These are phyloP conservation scores for Scenedesmus sp. DNA, from an alignment of 163 green algal genomes.

Conservation along the genomic window DNA sequence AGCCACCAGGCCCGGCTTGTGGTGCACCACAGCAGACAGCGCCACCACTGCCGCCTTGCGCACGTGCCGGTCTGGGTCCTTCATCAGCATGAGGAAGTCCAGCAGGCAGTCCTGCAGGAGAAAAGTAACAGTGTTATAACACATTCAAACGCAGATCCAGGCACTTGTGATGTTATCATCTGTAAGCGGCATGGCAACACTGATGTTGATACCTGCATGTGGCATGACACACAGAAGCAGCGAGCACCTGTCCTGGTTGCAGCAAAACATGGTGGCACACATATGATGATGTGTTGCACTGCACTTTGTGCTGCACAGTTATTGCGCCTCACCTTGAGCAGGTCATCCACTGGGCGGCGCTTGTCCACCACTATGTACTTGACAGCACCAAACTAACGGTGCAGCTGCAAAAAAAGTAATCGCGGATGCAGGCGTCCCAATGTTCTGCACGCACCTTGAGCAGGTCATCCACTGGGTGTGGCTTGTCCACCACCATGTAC, in stretches of 20 bases:
- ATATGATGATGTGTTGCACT: too few relatives aligned
- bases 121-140: neutral
- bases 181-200: too few relatives aligned
- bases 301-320: neutral
- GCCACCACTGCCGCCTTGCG: slow-evolving; percentile 83
- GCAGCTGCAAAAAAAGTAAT: neutral
- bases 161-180: too few relatives aligned
- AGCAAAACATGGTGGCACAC: too few relatives aligned
- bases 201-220: too few relatives aligned
- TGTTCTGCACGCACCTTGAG: slow-evolving; percentile 26
- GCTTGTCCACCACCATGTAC: slow-evolving; percentile 77
- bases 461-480: slow-evolving; percentile 77
- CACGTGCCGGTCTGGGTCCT: slow-evolving; percentile 87
- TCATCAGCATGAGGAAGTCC: slow-evolving; percentile 78
- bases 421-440: neutral
- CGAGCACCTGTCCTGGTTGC: too few relatives aligned
- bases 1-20: slow-evolving; percentile 82
- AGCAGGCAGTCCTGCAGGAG: slow-evolving; percentile 58
- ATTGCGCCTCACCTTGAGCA: slow-evolving; percentile 33
- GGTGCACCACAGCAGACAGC: slow-evolving; percentile 71
- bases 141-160: too few relatives aligned
- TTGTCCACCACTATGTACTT: slow-evolving; percentile 82
- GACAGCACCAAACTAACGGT: slow-evolving; percentile 68
- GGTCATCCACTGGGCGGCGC: slow-evolving; percentile 77
- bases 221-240: neutral